phyloP scores from a whole-genome alignment of 2,329 filamentous ascomycete genomes.

The Decorospora gaudefroyi region DNA sequence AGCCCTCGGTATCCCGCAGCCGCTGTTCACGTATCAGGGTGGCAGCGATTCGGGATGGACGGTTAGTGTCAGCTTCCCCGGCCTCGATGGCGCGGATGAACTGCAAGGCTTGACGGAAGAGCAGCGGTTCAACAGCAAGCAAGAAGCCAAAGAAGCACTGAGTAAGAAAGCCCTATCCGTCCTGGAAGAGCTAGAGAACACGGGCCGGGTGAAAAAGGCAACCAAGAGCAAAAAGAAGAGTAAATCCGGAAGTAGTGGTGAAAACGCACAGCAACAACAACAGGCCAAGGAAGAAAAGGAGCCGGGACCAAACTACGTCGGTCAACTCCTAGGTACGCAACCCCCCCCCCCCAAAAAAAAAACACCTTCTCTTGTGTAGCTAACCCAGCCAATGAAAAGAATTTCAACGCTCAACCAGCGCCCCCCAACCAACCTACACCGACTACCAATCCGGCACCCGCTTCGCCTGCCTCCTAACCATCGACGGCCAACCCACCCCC shows the following conservation, averaged over 20 bases:
- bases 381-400: constrained; percentile 25
- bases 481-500: constrained; percentile 26
- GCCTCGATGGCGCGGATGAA: constrained; percentile 15
- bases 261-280: background rate
- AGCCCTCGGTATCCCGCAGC: constrained; percentile 27
- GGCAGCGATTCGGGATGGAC: constrained; percentile 23
- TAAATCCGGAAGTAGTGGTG: constrained; percentile 14
- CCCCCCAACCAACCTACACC: constrained; percentile 44
- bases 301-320: constrained; percentile 40
- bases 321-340: constrained; percentile 45
- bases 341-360: background rate
- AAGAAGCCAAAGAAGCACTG: constrained; percentile 51
- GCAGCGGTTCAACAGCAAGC: constrained; percentile 46
- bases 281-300: constrained; percentile 8
- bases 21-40: constrained; percentile 26
- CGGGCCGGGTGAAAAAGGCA: constrained; percentile 32
- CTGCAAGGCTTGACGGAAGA: constrained; percentile 24
- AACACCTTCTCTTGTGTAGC: too few species aligned
- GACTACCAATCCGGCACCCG: constrained; percentile 42
- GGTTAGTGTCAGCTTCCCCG: constrained; percentile 31
- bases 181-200: constrained; percentile 29
- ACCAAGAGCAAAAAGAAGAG: constrained; percentile 24
- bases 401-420: constrained; percentile 34
- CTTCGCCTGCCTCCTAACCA: constrained; percentile 40
- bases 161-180: constrained; percentile 40